phyloP scores from a whole-genome alignment of 2,329 filamentous ascomycete genomes.

The Pezicula neosporulosa region DNA sequence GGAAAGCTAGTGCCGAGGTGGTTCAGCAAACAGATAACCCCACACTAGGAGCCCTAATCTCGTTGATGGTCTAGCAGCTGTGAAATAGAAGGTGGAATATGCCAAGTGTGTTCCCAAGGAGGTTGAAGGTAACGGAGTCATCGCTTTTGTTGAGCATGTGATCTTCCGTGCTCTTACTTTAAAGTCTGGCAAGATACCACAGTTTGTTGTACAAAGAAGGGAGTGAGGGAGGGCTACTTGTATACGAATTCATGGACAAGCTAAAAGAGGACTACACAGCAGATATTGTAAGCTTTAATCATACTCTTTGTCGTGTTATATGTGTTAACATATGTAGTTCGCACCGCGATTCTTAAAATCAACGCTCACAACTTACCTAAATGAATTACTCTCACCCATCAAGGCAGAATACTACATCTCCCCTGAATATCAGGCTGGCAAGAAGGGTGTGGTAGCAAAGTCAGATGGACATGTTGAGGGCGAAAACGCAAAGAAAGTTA shows the following conservation, averaged over 20 bases:
- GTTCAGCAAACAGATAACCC: conserved; percentile 87
- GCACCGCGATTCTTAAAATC: conserved; percentile 86
- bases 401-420: conserved; percentile 67
- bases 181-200: conserved; percentile 44
- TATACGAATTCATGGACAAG: conserved; percentile 73
- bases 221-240: conserved; percentile 70
- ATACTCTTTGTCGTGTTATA: neutral
- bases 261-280: conserved; percentile 77
- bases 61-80: conserved; percentile 71
- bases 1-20: conserved; percentile 88
- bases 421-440: conserved; percentile 68
- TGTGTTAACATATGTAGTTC: conserved; percentile 43
- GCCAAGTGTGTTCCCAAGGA: conserved; percentile 73
- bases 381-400: conserved; percentile 73
- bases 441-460: conserved; percentile 20
- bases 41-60: conserved; percentile 71
- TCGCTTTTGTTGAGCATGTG: conserved; percentile 84
- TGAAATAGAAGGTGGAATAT: conserved; percentile 83
- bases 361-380: conserved; percentile 73
- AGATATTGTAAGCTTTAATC: conserved; percentile 58
- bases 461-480: conserved; percentile 25
- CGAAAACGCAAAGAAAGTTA: conserved; percentile 17
- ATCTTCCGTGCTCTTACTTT: conserved; percentile 75
- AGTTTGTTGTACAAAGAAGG: conserved; percentile 67
- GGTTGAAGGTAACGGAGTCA: conserved; percentile 80